Base-by-base conservation (phyloP, 768 basidiomycete genomes). In the Amyloporia xantha region DNA sequence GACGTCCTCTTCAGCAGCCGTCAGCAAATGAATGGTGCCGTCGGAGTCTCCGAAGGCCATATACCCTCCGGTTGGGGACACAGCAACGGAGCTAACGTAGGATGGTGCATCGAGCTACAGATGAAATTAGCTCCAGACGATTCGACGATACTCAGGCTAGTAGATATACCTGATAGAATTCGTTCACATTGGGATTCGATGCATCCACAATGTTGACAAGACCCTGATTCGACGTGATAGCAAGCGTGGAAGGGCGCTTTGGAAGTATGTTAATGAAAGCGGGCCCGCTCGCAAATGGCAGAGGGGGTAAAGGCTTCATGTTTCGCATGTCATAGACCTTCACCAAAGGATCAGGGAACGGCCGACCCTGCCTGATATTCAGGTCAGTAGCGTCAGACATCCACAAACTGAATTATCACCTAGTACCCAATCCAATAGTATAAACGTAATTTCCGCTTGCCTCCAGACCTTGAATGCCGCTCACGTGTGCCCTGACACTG, bases 41-140 rank as follows among this genome's bases (percentile, higher is more conserved):
- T 89, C 84, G 0, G 84, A 82, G 59, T 96, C 93, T 1, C 92
- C 94, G 56, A 94, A 92, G 1, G 91, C 93, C 61, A 98, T 73
- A 59, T 91, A 96, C n/a, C 86, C 81, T 28, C 88, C 91, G 3
- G 86, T 86, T 2, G 89, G 82, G 1, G 92, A 91, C 24, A 96
- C 69, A 1, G 93, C 83, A 49, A 82, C 74, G 26, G 90, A 83
- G 4, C 81, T 90, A 46, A 97, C 65, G 63, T 82, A 92, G 0
- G 89, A 83, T 0, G 81, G 59, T n/a, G 81, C 59, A 54, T 88
- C 84, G 41, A 89, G 70, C 86, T 89, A 27, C 17, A 26, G 7
- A 33, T 33, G 30, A 7, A 33, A 21, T 10, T 12, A 30, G 2
- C 20, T 39, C 12, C 33, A 38, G 7, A 23, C 24, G 21, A 46